A percentile compares a stretch with the other conserved stretches of the same genome.
Evolutionary conservation across 352 stramenopile species (phyloP).

Genomic region (Phytopythium cucurbitacearum): DNA sequence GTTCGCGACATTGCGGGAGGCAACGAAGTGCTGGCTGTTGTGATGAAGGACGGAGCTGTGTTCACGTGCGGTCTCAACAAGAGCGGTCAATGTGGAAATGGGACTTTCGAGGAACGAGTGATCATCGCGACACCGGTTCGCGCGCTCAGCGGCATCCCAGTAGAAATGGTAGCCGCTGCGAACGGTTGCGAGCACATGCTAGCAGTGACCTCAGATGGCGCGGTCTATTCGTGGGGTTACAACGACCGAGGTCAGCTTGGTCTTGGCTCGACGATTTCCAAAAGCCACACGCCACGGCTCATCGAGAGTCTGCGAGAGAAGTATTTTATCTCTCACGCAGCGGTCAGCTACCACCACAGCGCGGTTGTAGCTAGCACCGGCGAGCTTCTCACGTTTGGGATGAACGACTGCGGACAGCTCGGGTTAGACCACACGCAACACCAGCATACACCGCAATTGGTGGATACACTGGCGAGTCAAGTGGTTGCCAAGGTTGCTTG

Average conservation of each 20-base stretch:
- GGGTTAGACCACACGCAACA: slow-evolving; percentile 81
- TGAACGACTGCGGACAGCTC: slow-evolving; percentile 87
- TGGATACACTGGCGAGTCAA: slow-evolving; percentile 67
- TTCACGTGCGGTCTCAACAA: slow-evolving; percentile 87
- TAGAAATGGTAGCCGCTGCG: slow-evolving; percentile 70
- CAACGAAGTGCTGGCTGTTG: slow-evolving; percentile 82
- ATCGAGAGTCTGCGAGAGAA: slow-evolving; percentile 85
- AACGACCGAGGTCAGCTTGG: slow-evolving; percentile 84
- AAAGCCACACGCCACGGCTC: slow-evolving; percentile 77
- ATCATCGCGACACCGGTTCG: slow-evolving; percentile 73
- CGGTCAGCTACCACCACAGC: slow-evolving; percentile 86
- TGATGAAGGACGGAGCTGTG: slow-evolving; percentile 80
- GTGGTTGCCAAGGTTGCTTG: slow-evolving; percentile 67
- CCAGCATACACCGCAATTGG: slow-evolving; percentile 79
- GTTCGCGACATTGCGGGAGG: slow-evolving; percentile 67
- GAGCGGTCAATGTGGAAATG: slow-evolving; percentile 84
- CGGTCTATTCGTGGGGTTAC: slow-evolving; percentile 85
- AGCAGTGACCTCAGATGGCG: slow-evolving; percentile 65
- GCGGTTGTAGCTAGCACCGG: slow-evolving; percentile 71
- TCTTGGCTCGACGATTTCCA: slow-evolving; percentile 80
- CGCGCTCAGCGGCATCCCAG: slow-evolving; percentile 50
- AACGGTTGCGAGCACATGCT: slow-evolving; percentile 89
- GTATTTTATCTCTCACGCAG: slow-evolving; percentile 65
- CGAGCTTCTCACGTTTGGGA: slow-evolving; percentile 82
- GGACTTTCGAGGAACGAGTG: slow-evolving; percentile 83